Evolutionary conservation across 495 filamentous ascomycete genomes (phyloP).

Genomic region (Penicillium crystallinum): DNA sequence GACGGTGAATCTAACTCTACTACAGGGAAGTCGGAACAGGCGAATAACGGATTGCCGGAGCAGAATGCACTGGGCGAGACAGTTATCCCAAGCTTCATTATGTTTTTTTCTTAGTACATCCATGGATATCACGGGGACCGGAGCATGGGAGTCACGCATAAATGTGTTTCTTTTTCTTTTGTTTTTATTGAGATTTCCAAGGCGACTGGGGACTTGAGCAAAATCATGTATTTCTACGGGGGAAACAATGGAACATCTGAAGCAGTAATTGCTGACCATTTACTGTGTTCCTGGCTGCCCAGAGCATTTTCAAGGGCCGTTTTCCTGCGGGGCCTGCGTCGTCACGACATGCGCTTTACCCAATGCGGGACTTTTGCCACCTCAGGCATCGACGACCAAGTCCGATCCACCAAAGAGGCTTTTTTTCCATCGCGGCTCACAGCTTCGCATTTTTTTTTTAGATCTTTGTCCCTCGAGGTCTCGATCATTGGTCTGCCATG

Average conservation of each 20-base stretch:
- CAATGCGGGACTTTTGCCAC: slow-evolving; percentile 22
- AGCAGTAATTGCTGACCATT: slow-evolving; percentile 7
- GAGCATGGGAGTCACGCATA: slow-evolving; percentile 44
- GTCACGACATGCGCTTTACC: slow-evolving; percentile 26
- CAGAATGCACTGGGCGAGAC: slow-evolving; percentile 4
- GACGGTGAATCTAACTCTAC: slow-evolving; percentile 19
- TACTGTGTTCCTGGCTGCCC: slow-evolving; percentile 2
- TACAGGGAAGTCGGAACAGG: slow-evolving; percentile 68
- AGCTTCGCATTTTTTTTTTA: slow-evolving; percentile 24
- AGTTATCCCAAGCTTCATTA: slow-evolving; percentile 11
- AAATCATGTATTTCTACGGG: slow-evolving; percentile 8
- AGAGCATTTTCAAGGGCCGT: slow-evolving; percentile 5
- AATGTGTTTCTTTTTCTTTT: slow-evolving; percentile 42
- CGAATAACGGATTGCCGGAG: slow-evolving; percentile 47
- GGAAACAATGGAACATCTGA: slow-evolving; percentile 6
- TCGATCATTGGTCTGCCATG: slow-evolving; percentile 28
- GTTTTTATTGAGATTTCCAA: slow-evolving; percentile 10
- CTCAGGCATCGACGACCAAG: slow-evolving; percentile 11
- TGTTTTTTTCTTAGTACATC: slow-evolving; percentile 7
- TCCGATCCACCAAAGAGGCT: slow-evolving; percentile 31
- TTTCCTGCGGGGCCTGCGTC: slow-evolving; percentile 12
- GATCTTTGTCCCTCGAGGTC: slow-evolving; percentile 20
- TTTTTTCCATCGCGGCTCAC: slow-evolving; percentile 36
- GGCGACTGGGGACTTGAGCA: neutral
- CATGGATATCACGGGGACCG: slow-evolving; percentile 40